These are phyloP conservation scores for Xerocomus spinulosus DNA, from an alignment of 768 basidiomycete species.

Conservation along the genomic window DNA sequence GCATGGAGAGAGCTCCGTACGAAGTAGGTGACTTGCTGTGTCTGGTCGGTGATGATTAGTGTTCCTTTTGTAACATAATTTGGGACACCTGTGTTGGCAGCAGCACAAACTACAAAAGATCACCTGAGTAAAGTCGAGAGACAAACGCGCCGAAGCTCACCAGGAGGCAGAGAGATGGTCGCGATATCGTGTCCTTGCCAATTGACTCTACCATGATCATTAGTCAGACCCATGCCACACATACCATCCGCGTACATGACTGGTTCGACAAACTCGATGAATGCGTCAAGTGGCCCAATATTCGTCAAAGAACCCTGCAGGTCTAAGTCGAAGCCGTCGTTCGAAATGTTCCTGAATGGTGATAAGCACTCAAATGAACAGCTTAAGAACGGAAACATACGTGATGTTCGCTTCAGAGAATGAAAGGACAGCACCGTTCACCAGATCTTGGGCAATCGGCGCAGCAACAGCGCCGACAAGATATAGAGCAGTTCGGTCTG, in stretches of 20 bases:
- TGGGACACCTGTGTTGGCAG: slow-evolving; percentile 63
- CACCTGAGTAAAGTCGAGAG: not conserved
- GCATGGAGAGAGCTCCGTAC: not conserved
- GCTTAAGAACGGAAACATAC: slow-evolving; percentile 24
- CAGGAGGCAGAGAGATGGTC: slow-evolving; percentile 54
- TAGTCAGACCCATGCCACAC: not conserved
- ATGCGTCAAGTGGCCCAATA: slow-evolving; percentile 63
- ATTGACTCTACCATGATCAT: slow-evolving; percentile 40
- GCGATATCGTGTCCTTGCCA: slow-evolving; percentile 66
- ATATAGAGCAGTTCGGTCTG: slow-evolving; percentile 58
- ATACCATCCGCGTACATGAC: slow-evolving; percentile 41
- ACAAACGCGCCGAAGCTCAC: slow-evolving; percentile 28
- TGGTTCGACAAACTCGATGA: slow-evolving; percentile 62
- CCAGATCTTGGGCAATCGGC: slow-evolving; percentile 61
- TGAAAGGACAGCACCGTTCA: slow-evolving; percentile 48
- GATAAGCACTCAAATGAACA: slow-evolving; percentile 46
- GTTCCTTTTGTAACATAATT: slow-evolving; percentile 50
- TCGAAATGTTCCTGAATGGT: slow-evolving; percentile 47
- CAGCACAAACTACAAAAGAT: slow-evolving; percentile 50
- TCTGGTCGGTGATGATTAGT: slow-evolving; percentile 52
- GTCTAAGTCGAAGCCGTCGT: slow-evolving; percentile 60
- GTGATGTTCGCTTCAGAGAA: slow-evolving; percentile 60
- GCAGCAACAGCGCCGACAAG: slow-evolving; percentile 69
- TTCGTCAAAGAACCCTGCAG: slow-evolving; percentile 58
- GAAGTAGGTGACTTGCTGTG: slow-evolving; percentile 34